Base-by-base conservation (phyloP, 208 protist species). In the Trypanosoma congolense region DNA sequence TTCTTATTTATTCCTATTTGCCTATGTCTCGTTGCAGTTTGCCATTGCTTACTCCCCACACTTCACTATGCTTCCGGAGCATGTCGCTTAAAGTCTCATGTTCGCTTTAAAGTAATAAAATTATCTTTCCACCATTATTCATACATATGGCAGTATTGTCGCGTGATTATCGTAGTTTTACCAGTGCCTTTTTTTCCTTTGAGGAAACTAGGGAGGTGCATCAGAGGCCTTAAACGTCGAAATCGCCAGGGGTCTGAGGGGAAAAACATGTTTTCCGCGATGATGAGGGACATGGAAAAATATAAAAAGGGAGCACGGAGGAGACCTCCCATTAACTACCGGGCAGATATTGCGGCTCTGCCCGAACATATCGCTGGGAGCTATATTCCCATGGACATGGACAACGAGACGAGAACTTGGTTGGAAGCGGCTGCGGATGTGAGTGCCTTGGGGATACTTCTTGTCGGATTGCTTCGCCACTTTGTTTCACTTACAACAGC, bases 401-500 rank as follows among this genome's bases (percentile, higher is more conserved):
- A 93, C 51, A 54, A 45, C 5, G 86, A 83, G 41, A 89, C 86
- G 4, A 54, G 26, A 25, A 53, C 56, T 12, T 93, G 83, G 52
- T 55, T 93, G 18, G 35, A 51, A 36, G 22, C 54, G 2, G 56
- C 65, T 1, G 72, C 61, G 5, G 59, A 87, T 29, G 29, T 76
- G 18, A 80, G 57, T 25, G n/a, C 76, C 31, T 38, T 42, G 46
- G 76, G 71, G 45, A 31, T 82, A 14, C 33, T 87, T 21, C 0
- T 83, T 9, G 54, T 70, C 0, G 61, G 80, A 31, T 28, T 82
- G 3, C 58, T 93, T 28, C 59, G 60, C 24, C 26, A 57, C 33
- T 75, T 82, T 44, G 21, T 87, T n/a, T 93, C 83, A 4, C 78
- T 71, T 43, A 93, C 87, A 38, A 86, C 82, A 0, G 69, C 83